Base-by-base conservation (phyloP, 768 basidiomycete species). In the Myochromella boudieri region DNA sequence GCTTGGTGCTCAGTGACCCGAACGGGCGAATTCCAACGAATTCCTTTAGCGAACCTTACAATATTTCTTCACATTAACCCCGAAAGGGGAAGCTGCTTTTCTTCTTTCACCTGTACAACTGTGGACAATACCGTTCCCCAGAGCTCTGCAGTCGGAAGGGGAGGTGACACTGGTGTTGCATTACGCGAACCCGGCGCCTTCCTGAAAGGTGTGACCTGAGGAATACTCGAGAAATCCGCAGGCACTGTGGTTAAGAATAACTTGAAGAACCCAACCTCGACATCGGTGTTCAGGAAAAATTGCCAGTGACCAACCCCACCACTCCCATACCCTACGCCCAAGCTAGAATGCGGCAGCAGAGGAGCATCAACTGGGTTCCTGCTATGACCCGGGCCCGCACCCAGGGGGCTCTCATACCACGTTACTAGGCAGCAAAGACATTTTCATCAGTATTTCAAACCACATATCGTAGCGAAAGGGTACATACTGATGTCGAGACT, bases 251-350 rank as follows among this genome's bases (percentile, higher is more conserved):
- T 60, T 15, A 77, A 48, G 48, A 70, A 77, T 6, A 77, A 49
- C 46, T 73, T 75, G 40, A 78, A 63, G 44, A 68, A 72, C 7
- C 73, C 70, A 2, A 77, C 60, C 38, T 77, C 74, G 24, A 63
- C 43, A 4, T 56, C 50, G 1, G 60, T 47, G 4, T 56, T 50
- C n/a, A 76, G 46, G 22, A 48, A 26, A 46, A 69, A 75, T 6
- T 49, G 29, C 58, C 62, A 66, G 5, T 70, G 69, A 0, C 53
- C 20, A 4, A 52, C 56, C 34, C 67, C 69, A 21, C 63, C 66
- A 8, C 65, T 54, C 0, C 72, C 73, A 48, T 74, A 74, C 3
- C 76, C 77, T 8, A 77, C 62, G 1, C 67, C 57, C 14, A 68
- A 42, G 12, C 14, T 27, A 6, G 45, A 21, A 3, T 27, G 21